These are phyloP conservation scores for Cupressus sempervirens DNA, from an alignment of 75 land plant species.

Conservation along the genomic window DNA sequence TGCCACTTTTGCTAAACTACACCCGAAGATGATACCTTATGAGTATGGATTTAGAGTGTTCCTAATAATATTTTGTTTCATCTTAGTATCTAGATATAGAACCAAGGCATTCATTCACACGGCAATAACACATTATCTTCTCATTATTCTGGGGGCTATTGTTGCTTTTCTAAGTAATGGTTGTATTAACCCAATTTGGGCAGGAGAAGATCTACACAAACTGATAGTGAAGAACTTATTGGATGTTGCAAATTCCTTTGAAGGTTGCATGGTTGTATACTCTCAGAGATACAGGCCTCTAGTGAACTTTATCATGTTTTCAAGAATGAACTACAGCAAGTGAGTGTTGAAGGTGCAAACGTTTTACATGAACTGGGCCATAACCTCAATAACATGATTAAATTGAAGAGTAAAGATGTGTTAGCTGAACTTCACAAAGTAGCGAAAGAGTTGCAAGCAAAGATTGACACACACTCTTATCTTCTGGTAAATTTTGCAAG, in stretches of 20 bases:
- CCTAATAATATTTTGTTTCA: slow-evolving; percentile 67
- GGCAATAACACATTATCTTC: slow-evolving; percentile 53
- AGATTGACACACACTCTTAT: slow-evolving; percentile 54
- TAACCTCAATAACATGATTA: slow-evolving; percentile 53
- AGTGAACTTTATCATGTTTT: slow-evolving; percentile 40
- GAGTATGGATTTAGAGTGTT: slow-evolving; percentile 84
- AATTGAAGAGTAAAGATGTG: slow-evolving; percentile 29
- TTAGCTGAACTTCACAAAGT: slow-evolving; percentile 51
- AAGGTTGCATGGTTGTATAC: slow-evolving; percentile 85
- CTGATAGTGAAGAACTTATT: slow-evolving; percentile 54
- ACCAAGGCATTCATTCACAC: slow-evolving; percentile 49
- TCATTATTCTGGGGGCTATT: slow-evolving; percentile 65
- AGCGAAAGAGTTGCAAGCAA: slow-evolving; percentile 63
- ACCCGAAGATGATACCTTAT: slow-evolving; percentile 64
- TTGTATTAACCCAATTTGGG: slow-evolving; percentile 76
- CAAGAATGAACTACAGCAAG: slow-evolving; percentile 38
- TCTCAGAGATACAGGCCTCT: slow-evolving; percentile 85
- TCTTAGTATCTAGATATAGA: slow-evolving; percentile 65
- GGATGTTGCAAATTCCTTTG: slow-evolving; percentile 56
- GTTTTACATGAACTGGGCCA: slow-evolving; percentile 61
- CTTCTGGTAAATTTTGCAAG: slow-evolving; percentile 54
- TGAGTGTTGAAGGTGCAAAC: slow-evolving; percentile 58
- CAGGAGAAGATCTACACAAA: slow-evolving; percentile 80
- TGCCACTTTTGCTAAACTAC: slow-evolving; percentile 46
- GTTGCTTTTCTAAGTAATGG: slow-evolving; percentile 54